Base-by-base conservation (phyloP, 306 rosid genomes). In the Crotalaria pallida region DNA sequence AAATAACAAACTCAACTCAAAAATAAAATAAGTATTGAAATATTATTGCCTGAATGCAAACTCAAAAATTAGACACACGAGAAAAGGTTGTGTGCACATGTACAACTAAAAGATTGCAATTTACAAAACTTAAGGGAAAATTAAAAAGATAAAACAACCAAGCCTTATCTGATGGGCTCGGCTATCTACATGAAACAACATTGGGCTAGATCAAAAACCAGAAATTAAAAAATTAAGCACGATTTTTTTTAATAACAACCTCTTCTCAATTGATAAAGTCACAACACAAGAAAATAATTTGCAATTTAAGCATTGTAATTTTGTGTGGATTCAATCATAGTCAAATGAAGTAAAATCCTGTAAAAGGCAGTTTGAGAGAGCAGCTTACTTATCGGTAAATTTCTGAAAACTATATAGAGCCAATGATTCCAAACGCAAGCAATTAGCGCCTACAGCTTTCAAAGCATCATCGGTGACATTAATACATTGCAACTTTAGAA, bases 381-480 rank as follows among this genome's bases (percentile, higher is more conserved):
- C 26, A 43, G 75, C 91, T 86, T 26, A 95, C 99, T 73, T 87
- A 53, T 94, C 99, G 9, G 96, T 89, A 79, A 87, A 95, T 79
- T 74, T 85, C 78, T 91, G 97, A 75, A 91, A 90, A 69, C 96
- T 90, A 68, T 84, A 88, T 38, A 90, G 83, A 77, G 96, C 92
- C 83, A 95, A 71, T 36, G 87, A 52, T 79, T 89, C 96, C 74
- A 91, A 65, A 12, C 86, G 86, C 57, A 65, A 75, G 79, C 97
- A 91, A 41, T 58, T 73, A 45, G 70, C 67, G 23, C 97, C 97
- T 21, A 95, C 99, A 73, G 86, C 91, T 50, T 77, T 79, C 89
- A 95, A 77, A 67, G 96, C 96, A 24, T 91, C 97, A 59, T 94
- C 97, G 1, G 96, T 88, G 49, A 91, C 96, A 84, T 86, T 86